Conservation (phyloP, 345 rosid species). For the Gossypium sturtianum region DNA sequence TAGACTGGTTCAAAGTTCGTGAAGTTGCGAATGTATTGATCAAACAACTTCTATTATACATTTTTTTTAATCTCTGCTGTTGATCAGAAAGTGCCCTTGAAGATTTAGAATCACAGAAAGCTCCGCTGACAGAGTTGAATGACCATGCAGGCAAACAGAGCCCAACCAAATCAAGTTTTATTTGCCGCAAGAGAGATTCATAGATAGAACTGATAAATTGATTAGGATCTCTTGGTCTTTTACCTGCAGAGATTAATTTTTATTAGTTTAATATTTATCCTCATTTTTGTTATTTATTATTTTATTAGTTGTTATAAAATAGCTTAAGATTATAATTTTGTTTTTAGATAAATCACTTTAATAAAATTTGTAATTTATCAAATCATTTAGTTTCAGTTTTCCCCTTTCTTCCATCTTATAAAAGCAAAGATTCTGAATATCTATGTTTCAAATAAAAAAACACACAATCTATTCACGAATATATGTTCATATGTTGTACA, state of each 20-base stretch:
- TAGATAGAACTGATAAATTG: background rate
- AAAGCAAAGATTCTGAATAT: background rate
- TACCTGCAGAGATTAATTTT: no score
- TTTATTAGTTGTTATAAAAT: no score
- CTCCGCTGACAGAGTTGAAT: background rate
- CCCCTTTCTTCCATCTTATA: background rate
- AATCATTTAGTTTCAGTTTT: background rate
- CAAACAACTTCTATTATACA: background rate
- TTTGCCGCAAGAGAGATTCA: background rate
- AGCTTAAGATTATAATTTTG: no score
- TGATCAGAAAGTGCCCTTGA: background rate
- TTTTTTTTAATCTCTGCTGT: background rate
- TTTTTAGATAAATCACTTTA: no score
- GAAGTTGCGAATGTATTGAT: constrained; percentile 2
- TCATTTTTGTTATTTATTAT: no score
- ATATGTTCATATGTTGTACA: background rate
- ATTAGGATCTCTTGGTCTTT: no score
- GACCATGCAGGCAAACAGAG: background rate
- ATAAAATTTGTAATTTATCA: no score
- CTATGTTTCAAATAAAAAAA: background rate
- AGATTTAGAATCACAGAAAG: background rate
- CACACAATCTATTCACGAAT: background rate
- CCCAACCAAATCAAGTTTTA: background rate
- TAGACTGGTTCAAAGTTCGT: background rate
- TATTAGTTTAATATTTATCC: no score